phyloP scores from a whole-genome alignment of 2,329 filamentous ascomycete species.

The Calonectria pseudoturangicola region DNA sequence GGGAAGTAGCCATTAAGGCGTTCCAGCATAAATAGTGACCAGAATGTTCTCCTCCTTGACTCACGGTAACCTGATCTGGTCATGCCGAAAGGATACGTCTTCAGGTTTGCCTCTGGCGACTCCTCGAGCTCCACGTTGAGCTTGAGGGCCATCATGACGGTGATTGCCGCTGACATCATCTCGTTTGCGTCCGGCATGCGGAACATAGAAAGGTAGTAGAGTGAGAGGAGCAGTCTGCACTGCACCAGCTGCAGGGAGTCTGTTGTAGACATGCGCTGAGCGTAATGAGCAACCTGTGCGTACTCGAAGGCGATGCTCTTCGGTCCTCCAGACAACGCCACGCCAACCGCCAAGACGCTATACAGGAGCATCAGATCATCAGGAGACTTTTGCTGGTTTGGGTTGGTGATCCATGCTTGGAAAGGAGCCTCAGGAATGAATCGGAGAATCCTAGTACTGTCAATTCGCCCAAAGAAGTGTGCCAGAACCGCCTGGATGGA shows the following conservation, averaged over 20 bases:
- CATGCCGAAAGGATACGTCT: slow-evolving; percentile 74
- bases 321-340: slow-evolving; percentile 62
- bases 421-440: slow-evolving; percentile 65
- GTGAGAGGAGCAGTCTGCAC: slow-evolving; percentile 77
- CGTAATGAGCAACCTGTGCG: slow-evolving; percentile 74
- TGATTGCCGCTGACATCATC: slow-evolving; percentile 76
- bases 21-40: slow-evolving; percentile 82
- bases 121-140: slow-evolving; percentile 77
- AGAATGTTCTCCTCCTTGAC: slow-evolving; percentile 82
- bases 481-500: slow-evolving; percentile 62
- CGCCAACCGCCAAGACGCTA: slow-evolving; percentile 64
- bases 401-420: slow-evolving; percentile 60
- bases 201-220: slow-evolving; percentile 79
- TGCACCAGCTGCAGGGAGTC: slow-evolving; percentile 78
- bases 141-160: slow-evolving; percentile 75
- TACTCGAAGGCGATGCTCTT: slow-evolving; percentile 63
- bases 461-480: slow-evolving; percentile 65
- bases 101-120: slow-evolving; percentile 62
- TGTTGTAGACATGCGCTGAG: slow-evolving; percentile 59
- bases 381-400: slow-evolving; percentile 60
- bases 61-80: slow-evolving; percentile 76
- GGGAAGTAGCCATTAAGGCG: slow-evolving; percentile 77
- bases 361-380: slow-evolving; percentile 69
- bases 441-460: slow-evolving; percentile 64
- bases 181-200: slow-evolving; percentile 78